phyloP scores from a whole-genome alignment of 805 yeast genomes.

The Candida adriatica region DNA sequence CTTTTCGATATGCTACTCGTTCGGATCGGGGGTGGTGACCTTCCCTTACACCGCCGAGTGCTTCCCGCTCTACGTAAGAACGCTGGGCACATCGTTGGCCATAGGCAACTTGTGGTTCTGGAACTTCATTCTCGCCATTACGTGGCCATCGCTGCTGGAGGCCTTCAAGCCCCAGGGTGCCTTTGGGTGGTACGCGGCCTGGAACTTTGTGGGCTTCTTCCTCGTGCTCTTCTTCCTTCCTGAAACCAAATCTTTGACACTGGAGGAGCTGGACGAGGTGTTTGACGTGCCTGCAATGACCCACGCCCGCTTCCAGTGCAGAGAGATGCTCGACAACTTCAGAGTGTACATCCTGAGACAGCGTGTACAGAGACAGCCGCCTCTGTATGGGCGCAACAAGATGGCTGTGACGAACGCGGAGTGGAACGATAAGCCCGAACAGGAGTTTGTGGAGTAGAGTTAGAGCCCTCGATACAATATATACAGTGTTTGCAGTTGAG shows the following conservation, averaged over 20 bases:
- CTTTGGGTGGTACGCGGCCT: slow-evolving; percentile 82
- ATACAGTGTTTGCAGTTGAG: too few species aligned
- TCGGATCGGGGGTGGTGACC: slow-evolving; percentile 88
- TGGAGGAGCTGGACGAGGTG: slow-evolving; percentile 68
- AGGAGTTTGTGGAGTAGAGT: slow-evolving; percentile 47
- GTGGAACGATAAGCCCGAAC: slow-evolving; percentile 57
- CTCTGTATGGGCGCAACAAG: slow-evolving; percentile 50
- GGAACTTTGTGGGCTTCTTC: slow-evolving; percentile 69
- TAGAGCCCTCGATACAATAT: too few species aligned
- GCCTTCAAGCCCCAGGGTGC: slow-evolving; percentile 79
- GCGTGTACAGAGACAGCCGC: slow-evolving; percentile 41
- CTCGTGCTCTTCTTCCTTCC: slow-evolving; percentile 66
- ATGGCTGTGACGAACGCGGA: slow-evolving; percentile 53
- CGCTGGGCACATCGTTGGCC: slow-evolving; percentile 74
- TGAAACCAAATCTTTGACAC: slow-evolving; percentile 58
- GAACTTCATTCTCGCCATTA: slow-evolving; percentile 61
- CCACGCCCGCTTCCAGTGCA: slow-evolving; percentile 46
- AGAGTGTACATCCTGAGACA: slow-evolving; percentile 42
- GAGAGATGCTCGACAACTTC: slow-evolving; percentile 34
- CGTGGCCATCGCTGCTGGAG: slow-evolving; percentile 68
- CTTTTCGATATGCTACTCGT: slow-evolving; percentile 66
- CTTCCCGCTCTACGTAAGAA: slow-evolving; percentile 72
- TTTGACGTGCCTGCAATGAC: slow-evolving; percentile 50
- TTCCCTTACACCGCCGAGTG: slow-evolving; percentile 86
- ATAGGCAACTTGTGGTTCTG: slow-evolving; percentile 73